Evolutionary conservation across 768 basidiomycete species (phyloP), one percentile per base, ranked within the genome.

Genomic region (Boletus subparvulus): DNA sequence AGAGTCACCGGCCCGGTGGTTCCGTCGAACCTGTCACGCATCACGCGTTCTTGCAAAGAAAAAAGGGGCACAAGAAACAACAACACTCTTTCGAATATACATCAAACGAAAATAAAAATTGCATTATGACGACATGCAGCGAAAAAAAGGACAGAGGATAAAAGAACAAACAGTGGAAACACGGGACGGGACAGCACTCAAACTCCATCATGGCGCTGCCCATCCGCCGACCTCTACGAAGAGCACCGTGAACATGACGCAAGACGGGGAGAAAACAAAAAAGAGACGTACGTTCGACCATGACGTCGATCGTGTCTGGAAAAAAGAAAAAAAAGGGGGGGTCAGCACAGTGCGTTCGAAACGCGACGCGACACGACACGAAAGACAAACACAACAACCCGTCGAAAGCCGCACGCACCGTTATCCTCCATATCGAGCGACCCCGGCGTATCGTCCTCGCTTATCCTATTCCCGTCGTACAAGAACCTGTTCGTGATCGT

Each of bases 271-370:
- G 16, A 24, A 41, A 16, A 21, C 36, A 58, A 50, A 52, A 7
- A 54, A 52, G 64, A 11, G n/a, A 50, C 86, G 61, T 77, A 95
- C 93, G 94, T 77, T 96, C 93, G 57, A 96, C 90, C 88, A 94
- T 92, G 60, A 95, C 94, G 80, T 98, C 94, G 74, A 98, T 94
- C 8, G 92, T 86, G 70, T 98, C 94, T 86, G 26, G 12, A 40
- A 9, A n/a, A 40, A 47, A 3, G 28, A 6, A 3, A 32, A 17
- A 13, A 24, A n/a, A 49, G 54, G 32, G 56, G 45, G 53, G 57
- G 51, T 58, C 32, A 60, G 33, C 41, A 37, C 30, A 30, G 30
- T 30, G 9, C 32, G 32, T 32, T 32, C 32, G 10, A 32, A 11
- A 11, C 32, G 2, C 11, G 30, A 32, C 32, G 32, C 32, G 32